Percentiles rank a stretch among this genome's conserved stretches.
These are phyloP conservation scores for Leptomonas seymouri DNA, from an alignment of 208 protist genomes.

Conservation along the genomic window DNA sequence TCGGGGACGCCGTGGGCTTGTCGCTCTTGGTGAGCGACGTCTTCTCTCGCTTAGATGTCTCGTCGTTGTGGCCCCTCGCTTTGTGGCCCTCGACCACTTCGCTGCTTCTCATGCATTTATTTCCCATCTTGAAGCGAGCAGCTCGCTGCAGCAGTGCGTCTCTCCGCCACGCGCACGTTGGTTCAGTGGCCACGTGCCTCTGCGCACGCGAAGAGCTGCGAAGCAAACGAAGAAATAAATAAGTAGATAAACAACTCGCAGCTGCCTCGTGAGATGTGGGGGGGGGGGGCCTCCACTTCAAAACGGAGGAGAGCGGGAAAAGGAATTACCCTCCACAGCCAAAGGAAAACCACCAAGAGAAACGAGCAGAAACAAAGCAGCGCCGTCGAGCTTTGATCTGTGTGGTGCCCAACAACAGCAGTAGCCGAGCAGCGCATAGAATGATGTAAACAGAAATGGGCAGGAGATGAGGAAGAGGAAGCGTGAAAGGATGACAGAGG, in stretches of 20 bases:
- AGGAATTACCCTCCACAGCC: background rate
- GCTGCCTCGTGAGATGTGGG: background rate
- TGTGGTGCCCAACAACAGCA: background rate
- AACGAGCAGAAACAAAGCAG: background rate
- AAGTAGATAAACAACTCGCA: background rate
- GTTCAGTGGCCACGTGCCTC: background rate
- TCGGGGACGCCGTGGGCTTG: slow-evolving; percentile 9
- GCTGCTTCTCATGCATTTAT: slow-evolving; percentile 38
- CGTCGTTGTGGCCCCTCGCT: slow-evolving; percentile 5
- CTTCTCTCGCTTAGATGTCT: slow-evolving; percentile 19
- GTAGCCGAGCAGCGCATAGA: background rate
- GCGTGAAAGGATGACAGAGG: no score
- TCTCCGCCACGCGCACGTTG: background rate
- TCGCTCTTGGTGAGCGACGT: slow-evolving; percentile 22
- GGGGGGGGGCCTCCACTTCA: background rate
- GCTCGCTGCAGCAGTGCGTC: background rate
- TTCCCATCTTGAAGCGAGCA: slow-evolving; percentile 29
- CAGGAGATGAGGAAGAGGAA: background rate
- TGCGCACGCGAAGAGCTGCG: background rate
- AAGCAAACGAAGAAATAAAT: no score
- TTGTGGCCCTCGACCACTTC: slow-evolving; percentile 31
- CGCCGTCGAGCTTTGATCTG: background rate
- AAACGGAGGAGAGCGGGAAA: background rate
- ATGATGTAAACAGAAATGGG: background rate
- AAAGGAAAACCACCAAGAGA: background rate